These are phyloP conservation scores for Penicillium roqueforti DNA, from an alignment of 495 filamentous ascomycete genomes.

Conservation along the genomic window DNA sequence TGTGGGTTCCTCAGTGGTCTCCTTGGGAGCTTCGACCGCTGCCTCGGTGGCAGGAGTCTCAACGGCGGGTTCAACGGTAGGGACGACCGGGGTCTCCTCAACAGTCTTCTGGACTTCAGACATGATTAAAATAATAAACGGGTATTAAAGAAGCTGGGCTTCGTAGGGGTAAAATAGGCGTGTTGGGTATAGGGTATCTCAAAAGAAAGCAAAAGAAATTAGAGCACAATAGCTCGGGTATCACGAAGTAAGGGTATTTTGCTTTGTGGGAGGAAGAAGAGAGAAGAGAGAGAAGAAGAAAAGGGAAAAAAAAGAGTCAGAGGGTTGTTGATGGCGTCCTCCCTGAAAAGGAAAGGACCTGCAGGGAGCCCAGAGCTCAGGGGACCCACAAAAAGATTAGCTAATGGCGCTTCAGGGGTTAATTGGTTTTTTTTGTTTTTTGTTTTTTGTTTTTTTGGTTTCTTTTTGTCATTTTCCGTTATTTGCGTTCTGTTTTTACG, in stretches of 20 bases:
- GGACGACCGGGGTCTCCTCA: constrained; percentile 44
- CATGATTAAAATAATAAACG: constrained; percentile 43
- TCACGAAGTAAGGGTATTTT: constrained; percentile 36
- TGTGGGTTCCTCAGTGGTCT: constrained; percentile 27
- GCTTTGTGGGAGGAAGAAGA: constrained; percentile 22
- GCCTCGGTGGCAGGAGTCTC: constrained; percentile 27
- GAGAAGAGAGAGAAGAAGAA: constrained; percentile 21
- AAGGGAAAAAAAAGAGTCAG: constrained; percentile 30
- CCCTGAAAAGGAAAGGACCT: constrained; percentile 38
- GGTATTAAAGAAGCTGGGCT: constrained; percentile 35
- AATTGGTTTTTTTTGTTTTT: constrained; percentile 1
- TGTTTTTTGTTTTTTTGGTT: neutral
- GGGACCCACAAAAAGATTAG: constrained; percentile 13
- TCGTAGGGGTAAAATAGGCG: constrained; percentile 25
- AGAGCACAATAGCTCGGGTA: constrained; percentile 46
- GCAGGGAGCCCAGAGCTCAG: constrained; percentile 37
- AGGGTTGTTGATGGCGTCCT: constrained; percentile 25
- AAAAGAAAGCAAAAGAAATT: constrained; percentile 38
- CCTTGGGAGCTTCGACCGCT: constrained; percentile 34
- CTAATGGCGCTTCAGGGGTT: constrained; percentile 13
- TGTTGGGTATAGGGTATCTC: constrained; percentile 44
- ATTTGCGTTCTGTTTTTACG: no score
- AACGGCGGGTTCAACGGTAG: constrained; percentile 31
- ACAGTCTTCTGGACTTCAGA: constrained; percentile 49
- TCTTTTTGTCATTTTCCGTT: neutral